phyloP scores from a whole-genome alignment of 345 rosid genomes.

The Clarkia xantiana region DNA sequence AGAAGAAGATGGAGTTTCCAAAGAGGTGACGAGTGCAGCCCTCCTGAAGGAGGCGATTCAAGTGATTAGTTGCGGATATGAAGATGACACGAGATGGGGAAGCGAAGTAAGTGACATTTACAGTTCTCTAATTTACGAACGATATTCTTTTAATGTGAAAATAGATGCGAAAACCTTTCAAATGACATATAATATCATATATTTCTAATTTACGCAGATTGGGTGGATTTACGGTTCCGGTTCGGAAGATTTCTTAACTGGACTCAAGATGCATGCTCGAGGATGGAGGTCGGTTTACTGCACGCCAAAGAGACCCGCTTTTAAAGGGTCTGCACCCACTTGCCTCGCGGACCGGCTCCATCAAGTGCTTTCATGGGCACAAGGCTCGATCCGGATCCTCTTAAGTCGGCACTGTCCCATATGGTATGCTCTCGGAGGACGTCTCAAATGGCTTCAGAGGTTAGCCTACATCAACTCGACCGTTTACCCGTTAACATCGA shows the following conservation, averaged over 20 bases:
- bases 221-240: conserved; percentile 33
- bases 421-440: conserved; percentile 23
- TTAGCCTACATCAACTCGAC: conserved; percentile 27
- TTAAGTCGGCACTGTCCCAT: conserved; percentile 26
- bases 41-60: conserved; percentile 16
- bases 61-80: conserved; percentile 18
- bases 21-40: conserved; percentile 1
- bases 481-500: conserved; percentile 25
- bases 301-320: conserved; percentile 9
- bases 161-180: too few relatives aligned
- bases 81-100: conserved; percentile 16
- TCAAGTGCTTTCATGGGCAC: conserved; percentile 13
- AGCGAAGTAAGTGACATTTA: conserved; percentile 11
- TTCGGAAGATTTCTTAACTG: conserved; percentile 27
- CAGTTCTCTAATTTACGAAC: too few relatives aligned
- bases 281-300: conserved; percentile 18
- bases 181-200: too few relatives aligned
- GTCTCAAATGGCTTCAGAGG: conserved; percentile 15
- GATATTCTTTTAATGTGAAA: too few relatives aligned
- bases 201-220: conserved; percentile 5
- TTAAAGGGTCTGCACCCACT: conserved; percentile 6
- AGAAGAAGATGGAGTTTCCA: conserved; percentile 4
- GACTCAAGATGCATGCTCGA: conserved; percentile 27
- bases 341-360: conserved; percentile 12
- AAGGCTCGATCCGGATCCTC: conserved; percentile 12